Percentiles rank a stretch among this genome's conserved stretches.
phyloP scores from a whole-genome alignment of 179 eudicot genomes.

The Amaranthus tricolor region DNA sequence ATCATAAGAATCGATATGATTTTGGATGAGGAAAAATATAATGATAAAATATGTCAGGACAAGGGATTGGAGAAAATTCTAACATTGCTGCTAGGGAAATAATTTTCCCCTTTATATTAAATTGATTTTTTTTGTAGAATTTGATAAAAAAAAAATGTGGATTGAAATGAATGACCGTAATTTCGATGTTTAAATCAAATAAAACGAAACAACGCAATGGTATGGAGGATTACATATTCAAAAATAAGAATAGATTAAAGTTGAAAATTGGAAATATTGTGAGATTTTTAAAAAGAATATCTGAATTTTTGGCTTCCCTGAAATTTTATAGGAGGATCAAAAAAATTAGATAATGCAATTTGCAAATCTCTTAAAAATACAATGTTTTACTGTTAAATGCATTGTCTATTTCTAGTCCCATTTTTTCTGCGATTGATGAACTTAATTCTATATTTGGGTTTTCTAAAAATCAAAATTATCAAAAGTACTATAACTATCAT shows the following conservation, averaged over 20 bases:
- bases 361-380: conserved; percentile 19
- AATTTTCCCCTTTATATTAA: too few relatives aligned
- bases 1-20: background rate
- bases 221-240: background rate
- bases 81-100: too few relatives aligned
- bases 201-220: too few relatives aligned
- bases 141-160: too few relatives aligned
- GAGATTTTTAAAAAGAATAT: background rate
- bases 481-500: too few relatives aligned
- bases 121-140: too few relatives aligned
- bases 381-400: conserved; percentile 18
- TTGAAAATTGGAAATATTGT: background rate
- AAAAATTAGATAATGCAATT: conserved; percentile 10
- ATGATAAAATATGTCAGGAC: too few relatives aligned
- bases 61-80: too few relatives aligned
- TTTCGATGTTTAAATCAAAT: too few relatives aligned
- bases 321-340: conserved; percentile 17
- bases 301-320: conserved; percentile 20
- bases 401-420: conserved; percentile 18
- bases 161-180: too few relatives aligned
- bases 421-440: conserved; percentile 1
- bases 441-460: conserved; percentile 23
- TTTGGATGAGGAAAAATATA: background rate
- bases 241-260: background rate
- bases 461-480: conserved; percentile 8